Base-by-base conservation (phyloP, 2,329 filamentous ascomycete species). In the Sporothrix brunneoviolacea region DNA sequence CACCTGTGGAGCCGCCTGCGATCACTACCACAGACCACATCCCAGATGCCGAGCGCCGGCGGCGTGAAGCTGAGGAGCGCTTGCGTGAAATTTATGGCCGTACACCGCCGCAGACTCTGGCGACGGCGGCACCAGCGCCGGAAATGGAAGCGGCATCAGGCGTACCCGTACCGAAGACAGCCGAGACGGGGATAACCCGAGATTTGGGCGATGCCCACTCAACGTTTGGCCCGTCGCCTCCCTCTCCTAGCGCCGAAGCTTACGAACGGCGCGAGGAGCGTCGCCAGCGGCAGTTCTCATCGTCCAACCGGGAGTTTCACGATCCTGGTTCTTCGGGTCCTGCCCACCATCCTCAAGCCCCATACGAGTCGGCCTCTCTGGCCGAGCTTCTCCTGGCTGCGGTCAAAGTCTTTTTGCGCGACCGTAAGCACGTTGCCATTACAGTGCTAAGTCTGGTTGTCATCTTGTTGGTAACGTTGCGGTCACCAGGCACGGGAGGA, bases 341-440 rank as follows among this genome's bases (percentile, higher is more conserved):
- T 19, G 33, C 18, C 41, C 13, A 44, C 16, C 38, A 37, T 13
- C 39, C 38, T 3, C 43, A 18, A 7, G 22, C 33, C 5, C 43
- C 58, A 0, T 65, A 67, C 47, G 67, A 74, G 53, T 64, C 65
- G 9, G 75, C 76, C 0, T 76, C 75, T 2, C 68, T 84, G 10
- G 66, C 71, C 0, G 74, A 80, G 53, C 66, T 83, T 8, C 59
- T 83, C 0, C 57, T 78, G 8, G 75, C 79, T 55, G 77, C 79
- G 0, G 66, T 69, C 45, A 70, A 72, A 28, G 74, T 83, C 8
- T 62, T 78, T 16, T 59, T 83, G 58, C 71, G 74, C 41, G 80
- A 84, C 57, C 71, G 71, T 51, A 82, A 76, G 65, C 84, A 83
- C 50, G 61, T 83, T 9, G 65, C 72, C n/a, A 83, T 84, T 22